Percentiles rank a stretch among this genome's conserved stretches.
These are phyloP conservation scores for Dactylorhiza incarnata DNA, from an alignment of 106 monocot species.

Conservation along the genomic window DNA sequence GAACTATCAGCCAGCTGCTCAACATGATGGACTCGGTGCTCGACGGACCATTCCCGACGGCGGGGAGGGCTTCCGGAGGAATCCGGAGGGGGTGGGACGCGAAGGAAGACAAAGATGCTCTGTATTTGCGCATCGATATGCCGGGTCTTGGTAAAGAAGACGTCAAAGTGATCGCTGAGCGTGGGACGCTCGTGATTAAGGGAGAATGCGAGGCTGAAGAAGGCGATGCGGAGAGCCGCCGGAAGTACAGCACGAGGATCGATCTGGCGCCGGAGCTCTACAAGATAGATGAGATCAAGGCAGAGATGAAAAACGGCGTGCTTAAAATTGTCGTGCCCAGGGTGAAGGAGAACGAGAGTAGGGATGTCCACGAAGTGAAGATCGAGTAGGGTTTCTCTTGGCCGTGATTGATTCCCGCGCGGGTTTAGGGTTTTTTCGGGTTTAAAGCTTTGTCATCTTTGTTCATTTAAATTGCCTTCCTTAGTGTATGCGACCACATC, in stretches of 20 bases:
- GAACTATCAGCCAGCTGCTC: constrained; percentile 68
- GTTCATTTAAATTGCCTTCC: background rate
- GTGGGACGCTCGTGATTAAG: constrained; percentile 53
- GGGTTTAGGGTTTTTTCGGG: background rate
- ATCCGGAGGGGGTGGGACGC: constrained; percentile 59
- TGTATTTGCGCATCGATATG: constrained; percentile 71
- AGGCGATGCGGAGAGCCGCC: constrained; percentile 10
- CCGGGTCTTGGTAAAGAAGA: constrained; percentile 75
- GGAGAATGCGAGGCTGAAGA: constrained; percentile 49
- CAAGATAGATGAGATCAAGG: constrained; percentile 53
- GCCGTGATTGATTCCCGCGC: background rate
- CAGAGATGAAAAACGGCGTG: constrained; percentile 93
- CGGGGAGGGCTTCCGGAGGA: constrained; percentile 8
- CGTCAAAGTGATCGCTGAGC: constrained; percentile 45
- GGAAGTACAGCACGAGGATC: constrained; percentile 52
- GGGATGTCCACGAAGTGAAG: constrained; percentile 54
- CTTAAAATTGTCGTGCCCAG: constrained; percentile 72
- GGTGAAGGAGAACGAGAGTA: constrained; percentile 65
- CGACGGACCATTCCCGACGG: constrained; percentile 24
- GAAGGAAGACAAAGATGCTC: constrained; percentile 49
- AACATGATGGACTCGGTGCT: constrained; percentile 77
- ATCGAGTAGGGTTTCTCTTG: constrained; percentile 29
- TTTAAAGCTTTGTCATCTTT: background rate
- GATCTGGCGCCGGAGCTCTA: constrained; percentile 48
- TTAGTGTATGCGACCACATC: too few relatives aligned